Conservation (phyloP, 345 rosid genomes). For the Gossypium bickii region DNA sequence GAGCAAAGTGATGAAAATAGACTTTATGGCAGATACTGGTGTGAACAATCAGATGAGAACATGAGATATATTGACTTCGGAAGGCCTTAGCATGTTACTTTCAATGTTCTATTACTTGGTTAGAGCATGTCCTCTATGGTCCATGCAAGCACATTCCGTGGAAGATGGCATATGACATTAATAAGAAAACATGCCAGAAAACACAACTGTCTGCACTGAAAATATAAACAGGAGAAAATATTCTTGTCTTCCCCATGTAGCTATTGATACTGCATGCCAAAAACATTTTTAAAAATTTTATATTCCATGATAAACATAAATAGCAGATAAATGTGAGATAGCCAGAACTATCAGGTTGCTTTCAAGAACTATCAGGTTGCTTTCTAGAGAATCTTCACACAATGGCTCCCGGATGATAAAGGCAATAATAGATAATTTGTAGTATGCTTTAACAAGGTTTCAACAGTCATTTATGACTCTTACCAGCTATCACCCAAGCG, state of each 20-base stretch:
- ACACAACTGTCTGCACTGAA: background rate
- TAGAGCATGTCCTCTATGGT: background rate
- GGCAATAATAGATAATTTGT: background rate
- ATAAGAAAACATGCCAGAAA: background rate
- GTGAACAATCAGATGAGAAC: background rate
- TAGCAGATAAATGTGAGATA: conserved; percentile 4
- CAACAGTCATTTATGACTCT: conserved; percentile 21
- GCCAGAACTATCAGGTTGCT: background rate
- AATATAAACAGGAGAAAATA: too few relatives aligned
- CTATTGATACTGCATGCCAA: too few relatives aligned
- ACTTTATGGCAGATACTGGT: background rate
- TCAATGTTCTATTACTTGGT: background rate
- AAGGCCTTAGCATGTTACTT: background rate
- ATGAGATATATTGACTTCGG: background rate
- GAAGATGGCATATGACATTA: background rate
- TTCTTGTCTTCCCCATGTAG: background rate
- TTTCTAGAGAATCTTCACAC: background rate
- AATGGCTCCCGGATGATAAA: background rate
- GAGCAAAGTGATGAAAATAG: background rate
- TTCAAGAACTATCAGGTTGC: background rate
- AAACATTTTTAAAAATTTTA: background rate
- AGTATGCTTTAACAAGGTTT: conserved; percentile 8
- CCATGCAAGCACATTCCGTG: background rate
- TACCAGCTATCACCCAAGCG: conserved; percentile 90
- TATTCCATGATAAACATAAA: background rate